Conservation (phyloP, 2,329 filamentous ascomycete species). For the Fusarium keratoplasticum region DNA sequence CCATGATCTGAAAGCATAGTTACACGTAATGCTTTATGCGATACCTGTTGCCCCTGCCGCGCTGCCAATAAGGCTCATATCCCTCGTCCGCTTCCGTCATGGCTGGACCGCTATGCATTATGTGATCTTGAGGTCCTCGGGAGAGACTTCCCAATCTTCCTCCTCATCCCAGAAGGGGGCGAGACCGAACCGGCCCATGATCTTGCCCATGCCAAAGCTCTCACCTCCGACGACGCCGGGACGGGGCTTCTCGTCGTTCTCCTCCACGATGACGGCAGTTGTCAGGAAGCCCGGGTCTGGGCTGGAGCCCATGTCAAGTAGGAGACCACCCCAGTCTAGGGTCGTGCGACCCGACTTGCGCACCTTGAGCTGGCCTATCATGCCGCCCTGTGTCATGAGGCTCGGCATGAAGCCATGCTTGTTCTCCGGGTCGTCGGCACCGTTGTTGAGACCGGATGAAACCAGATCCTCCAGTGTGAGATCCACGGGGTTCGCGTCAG, state of each 20-base stretch:
- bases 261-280: constrained; percentile 69
- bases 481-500: constrained; percentile 51
- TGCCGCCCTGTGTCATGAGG: constrained; percentile 64
- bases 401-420: constrained; percentile 52
- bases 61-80: neutral
- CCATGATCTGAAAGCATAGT: neutral
- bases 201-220: constrained; percentile 71
- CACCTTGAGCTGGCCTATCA: constrained; percentile 69
- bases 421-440: constrained; percentile 49
- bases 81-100: neutral
- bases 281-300: constrained; percentile 68
- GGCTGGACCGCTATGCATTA: neutral
- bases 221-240: constrained; percentile 58
- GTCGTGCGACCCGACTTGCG: constrained; percentile 72
- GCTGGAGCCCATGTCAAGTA: constrained; percentile 63
- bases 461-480: constrained; percentile 54
- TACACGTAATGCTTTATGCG: neutral
- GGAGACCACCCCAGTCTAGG: constrained; percentile 71
- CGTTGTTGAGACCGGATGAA: constrained; percentile 13
- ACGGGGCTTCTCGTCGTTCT: constrained; percentile 64
- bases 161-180: constrained; percentile 70
- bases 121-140: constrained; percentile 48
- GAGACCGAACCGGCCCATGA: constrained; percentile 71
- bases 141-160: constrained; percentile 63
- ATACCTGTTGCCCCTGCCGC: neutral